Evolutionary conservation across 768 basidiomycete species (phyloP), one percentile per base, ranked within the genome.

Genomic region (Hericium erinaceus): DNA sequence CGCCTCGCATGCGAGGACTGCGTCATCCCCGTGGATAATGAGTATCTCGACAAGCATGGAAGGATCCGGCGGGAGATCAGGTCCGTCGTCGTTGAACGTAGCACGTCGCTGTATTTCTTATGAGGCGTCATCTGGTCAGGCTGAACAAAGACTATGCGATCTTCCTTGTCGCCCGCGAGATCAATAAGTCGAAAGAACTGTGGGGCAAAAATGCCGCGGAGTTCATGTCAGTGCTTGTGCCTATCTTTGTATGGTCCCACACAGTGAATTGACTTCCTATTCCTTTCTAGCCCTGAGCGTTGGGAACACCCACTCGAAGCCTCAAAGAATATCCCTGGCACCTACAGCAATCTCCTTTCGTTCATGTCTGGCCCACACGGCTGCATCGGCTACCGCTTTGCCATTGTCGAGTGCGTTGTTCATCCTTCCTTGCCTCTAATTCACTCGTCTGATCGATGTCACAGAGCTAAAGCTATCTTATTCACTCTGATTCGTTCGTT

Each of bases 401-500:
- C 61, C 22, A 8, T 64, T 5, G 48, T 56, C 38, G 63, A 64
- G 63, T 62, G 33, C 49, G 63, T 0, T 8, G 6, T 12, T 20
- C 24, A 15, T 22, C n/a, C 15, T 20, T 38, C 12, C n/a, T 15
- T 48, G 20, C 33, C 22, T 15, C 13, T 48, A 28, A 38, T 22
- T 39, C 26, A 24, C 15, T 39, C 39, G 26, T 50, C 24, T 8
- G 15, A 40, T 28, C 4, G 39, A 12, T 15, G 20, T 22, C 41
- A 3, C 48, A 67, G 66, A 59, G 61, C 57, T 54, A 67, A 67
- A 49, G 64, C 66, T 0, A 48, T 67, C 40, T 1, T 67, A 3
- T 67, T 67, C 52, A 54, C 59, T 13, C 57, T 67, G 33, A 52
- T 65, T 18, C 66, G 66, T 15, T 55, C 66, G 12, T 67, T 67